Evolutionary conservation across 768 basidiomycete genomes (phyloP), one percentile per base, ranked within the genome.

Genomic region (Rhodotorula taiwanensis): DNA sequence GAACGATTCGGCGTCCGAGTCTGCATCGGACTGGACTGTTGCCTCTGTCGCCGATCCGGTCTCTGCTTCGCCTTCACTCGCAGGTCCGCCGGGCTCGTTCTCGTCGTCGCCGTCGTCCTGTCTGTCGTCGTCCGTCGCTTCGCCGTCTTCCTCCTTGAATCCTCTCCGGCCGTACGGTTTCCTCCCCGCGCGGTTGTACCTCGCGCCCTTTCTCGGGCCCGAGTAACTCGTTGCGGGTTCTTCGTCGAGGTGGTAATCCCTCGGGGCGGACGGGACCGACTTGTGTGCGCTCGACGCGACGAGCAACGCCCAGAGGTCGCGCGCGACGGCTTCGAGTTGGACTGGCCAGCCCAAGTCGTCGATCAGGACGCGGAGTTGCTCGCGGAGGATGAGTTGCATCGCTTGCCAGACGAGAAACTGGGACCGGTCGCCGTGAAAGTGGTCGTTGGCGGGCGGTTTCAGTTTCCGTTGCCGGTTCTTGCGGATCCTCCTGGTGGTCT

Each of bases 351-450:
- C 69, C 11, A 66, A 39, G 41, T 64, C 52, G 43, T 70, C 62
- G 58, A 66, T 48, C 36, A 64, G 18, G 49, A 62, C 55, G 15
- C 60, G 45, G 20, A 62, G 28, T 44, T 70, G 64, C 28, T 66
- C 48, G n/a, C 69, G 39, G 31, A 70, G 54, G 57, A 66, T 47
- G 58, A 55, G 58, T 30, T 70, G 69, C 39, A 70, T 48, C 18
- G 47, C 47, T 39, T 70, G 69, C 31, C 28, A 60, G 13, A 60
- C 51, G 61, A 64, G 55, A 53, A 66, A 70, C 20, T 21, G 30
- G 11, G 47, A 45, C 20, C 69, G 54, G 36, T 54, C 52, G 52
- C 69, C 69, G 54, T 66, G 63, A 20, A 59, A 39, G 49, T 57
- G 50, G 61, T 59, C 60, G 34, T 36, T 25, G 6, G 62, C 51